Conservation (phyloP, 139 green algal species). For the Spirogloea muscicola region DNA sequence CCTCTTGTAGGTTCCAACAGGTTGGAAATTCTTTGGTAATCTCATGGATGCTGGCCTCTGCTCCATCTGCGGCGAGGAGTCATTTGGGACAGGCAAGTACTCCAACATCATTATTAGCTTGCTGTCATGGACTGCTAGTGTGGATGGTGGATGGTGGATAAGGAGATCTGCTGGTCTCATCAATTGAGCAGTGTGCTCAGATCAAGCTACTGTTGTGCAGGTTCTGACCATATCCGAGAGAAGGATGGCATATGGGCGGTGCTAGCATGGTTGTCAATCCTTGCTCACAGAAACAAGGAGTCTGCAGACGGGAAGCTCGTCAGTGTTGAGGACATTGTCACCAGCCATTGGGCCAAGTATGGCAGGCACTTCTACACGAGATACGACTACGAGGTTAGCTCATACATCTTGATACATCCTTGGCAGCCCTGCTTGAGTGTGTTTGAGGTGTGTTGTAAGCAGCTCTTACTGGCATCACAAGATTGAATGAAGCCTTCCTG, state of each 20-base stretch:
- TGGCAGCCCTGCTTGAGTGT: no score
- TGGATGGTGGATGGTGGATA: no score
- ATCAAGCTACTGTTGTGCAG: constrained; percentile 11
- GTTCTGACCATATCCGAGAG: constrained; percentile 55
- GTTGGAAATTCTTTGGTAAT: constrained; percentile 99
- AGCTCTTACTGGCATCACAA: no score
- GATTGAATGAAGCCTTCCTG: no score
- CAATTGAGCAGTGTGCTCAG: no score
- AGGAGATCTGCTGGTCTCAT: no score
- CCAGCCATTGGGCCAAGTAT: constrained; percentile 52
- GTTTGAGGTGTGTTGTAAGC: no score
- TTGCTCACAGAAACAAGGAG: constrained; percentile 48
- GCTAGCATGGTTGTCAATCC: constrained; percentile 58
- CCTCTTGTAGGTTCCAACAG: constrained; percentile 55
- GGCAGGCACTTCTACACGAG: constrained; percentile 53
- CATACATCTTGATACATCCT: no score
- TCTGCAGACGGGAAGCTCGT: constrained; percentile 35
- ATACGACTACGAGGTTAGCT: constrained; percentile 53
- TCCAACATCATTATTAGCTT: not conserved
- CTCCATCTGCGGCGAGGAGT: constrained; percentile 72
- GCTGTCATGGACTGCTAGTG: no score
- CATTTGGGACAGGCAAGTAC: constrained; percentile 48
- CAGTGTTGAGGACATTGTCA: constrained; percentile 53
- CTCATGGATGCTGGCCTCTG: constrained; percentile 96
- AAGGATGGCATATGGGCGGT: constrained; percentile 60